A percentile compares a stretch with the other conserved stretches of the same genome.
These are phyloP conservation scores for Pelagophyceae sp. DNA, from an alignment of 352 stramenopile genomes.

Conservation along the genomic window DNA sequence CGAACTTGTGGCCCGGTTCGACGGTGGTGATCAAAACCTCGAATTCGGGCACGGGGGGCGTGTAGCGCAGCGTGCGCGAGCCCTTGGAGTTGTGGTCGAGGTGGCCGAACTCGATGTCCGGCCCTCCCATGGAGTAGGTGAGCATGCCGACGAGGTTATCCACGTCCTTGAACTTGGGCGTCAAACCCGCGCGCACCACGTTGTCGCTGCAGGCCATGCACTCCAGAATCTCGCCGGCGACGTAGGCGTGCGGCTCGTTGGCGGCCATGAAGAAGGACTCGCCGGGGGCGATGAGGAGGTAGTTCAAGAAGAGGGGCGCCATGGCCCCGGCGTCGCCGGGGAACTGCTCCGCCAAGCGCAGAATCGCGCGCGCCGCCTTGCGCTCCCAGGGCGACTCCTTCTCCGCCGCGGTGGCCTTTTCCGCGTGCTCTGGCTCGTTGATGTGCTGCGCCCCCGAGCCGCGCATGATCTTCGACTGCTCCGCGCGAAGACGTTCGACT, in stretches of 20 bases:
- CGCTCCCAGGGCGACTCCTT: conserved; percentile 49
- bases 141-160: conserved; percentile 91
- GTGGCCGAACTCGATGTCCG: conserved; percentile 48
- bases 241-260: conserved; percentile 99
- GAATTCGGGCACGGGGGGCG: conserved; percentile 76
- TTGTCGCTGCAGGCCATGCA: conserved; percentile 99
- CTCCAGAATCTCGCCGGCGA: conserved; percentile 90
- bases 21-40: conserved; percentile 61
- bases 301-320: conserved; percentile 95
- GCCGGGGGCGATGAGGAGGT: conserved; percentile 82
- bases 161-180: conserved; percentile 98
- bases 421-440: background rate
- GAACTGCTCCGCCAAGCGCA: conserved; percentile 85
- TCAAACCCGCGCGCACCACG: conserved; percentile 94
- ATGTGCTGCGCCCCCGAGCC: conserved; percentile 1
- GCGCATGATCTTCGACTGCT: conserved; percentile 34
- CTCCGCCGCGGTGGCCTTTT: background rate
- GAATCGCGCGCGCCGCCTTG: conserved; percentile 53
- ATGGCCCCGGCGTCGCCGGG: conserved; percentile 92
- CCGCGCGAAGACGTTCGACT: conserved; percentile 58
- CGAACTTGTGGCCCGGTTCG: conserved; percentile 43
- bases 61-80: conserved; percentile 64
- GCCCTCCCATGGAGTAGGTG: conserved; percentile 74
- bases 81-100: conserved; percentile 47
- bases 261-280: conserved; percentile 93